These are phyloP conservation scores for Macaranga tanarius DNA, from an alignment of 441 rosid species.

Conservation along the genomic window DNA sequence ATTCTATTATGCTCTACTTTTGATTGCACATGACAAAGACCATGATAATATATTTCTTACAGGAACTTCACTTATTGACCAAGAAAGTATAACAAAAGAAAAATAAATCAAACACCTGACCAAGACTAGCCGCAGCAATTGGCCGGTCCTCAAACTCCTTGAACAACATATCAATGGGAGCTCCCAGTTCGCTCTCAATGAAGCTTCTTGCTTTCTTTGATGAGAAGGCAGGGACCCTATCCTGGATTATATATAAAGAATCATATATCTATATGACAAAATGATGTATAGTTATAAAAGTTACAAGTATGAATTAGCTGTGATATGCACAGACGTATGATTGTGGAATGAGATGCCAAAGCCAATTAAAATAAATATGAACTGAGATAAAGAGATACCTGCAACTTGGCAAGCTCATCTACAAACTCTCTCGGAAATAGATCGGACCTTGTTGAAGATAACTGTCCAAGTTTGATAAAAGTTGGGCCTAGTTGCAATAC, in stretches of 20 bases:
- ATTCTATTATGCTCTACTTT: background rate
- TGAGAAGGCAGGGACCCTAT: slow-evolving; percentile 90
- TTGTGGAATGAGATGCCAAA: background rate
- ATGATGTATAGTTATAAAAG: background rate
- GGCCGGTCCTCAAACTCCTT: slow-evolving; percentile 90
- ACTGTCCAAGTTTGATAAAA: slow-evolving; percentile 90
- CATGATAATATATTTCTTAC: background rate
- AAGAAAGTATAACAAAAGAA: slow-evolving; percentile 12
- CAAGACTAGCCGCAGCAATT: slow-evolving; percentile 99
- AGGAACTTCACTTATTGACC: background rate
- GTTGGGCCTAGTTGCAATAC: slow-evolving; percentile 97
- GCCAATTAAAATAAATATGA: slow-evolving; percentile 8
- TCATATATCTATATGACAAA: slow-evolving; percentile 14
- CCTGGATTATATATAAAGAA: slow-evolving; percentile 42
- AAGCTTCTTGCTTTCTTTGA: slow-evolving; percentile 71
- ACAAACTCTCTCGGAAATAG: slow-evolving; percentile 85
- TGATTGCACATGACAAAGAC: background rate
- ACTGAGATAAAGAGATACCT: slow-evolving; percentile 43
- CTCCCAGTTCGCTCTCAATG: slow-evolving; percentile 78
- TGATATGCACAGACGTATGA: background rate
- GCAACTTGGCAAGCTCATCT: slow-evolving; percentile 95
- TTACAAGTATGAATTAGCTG: background rate
- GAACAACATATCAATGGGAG: slow-evolving; percentile 60
- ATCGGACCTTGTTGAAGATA: slow-evolving; percentile 92
- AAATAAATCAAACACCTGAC: slow-evolving; percentile 74